These are phyloP conservation scores for Globisporangium heterothallicum DNA, from an alignment of 352 stramenopile genomes.

Conservation along the genomic window DNA sequence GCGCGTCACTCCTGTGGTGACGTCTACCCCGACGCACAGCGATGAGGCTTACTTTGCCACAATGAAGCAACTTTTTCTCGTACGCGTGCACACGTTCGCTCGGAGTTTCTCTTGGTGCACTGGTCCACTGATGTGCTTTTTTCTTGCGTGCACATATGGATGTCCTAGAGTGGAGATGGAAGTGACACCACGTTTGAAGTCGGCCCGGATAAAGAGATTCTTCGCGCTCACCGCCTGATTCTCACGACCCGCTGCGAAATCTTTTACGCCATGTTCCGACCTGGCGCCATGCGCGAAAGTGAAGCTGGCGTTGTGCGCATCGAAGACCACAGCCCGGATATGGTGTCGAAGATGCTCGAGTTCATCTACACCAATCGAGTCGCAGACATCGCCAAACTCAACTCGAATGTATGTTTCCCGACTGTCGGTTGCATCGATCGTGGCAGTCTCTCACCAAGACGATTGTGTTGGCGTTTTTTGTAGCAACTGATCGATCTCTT, in stretches of 20 bases:
- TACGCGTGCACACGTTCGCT: conserved; percentile 12
- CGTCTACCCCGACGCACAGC: conserved; percentile 42
- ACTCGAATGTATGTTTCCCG: conserved; percentile 60
- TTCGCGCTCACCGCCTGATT: conserved; percentile 66
- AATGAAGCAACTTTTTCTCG: conserved; percentile 71
- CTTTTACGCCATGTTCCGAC: conserved; percentile 87
- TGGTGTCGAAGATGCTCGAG: conserved; percentile 89
- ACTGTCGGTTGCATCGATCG: not conserved
- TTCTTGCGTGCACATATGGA: conserved; percentile 18
- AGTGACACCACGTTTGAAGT: conserved; percentile 76
- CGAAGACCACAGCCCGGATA: conserved; percentile 70
- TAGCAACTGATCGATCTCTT: conserved; percentile 85
- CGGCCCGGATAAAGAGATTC: conserved; percentile 48
- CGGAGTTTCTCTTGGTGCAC: not conserved
- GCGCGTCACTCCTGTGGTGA: conserved; percentile 28
- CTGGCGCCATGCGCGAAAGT: conserved; percentile 81
- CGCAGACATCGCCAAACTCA: conserved; percentile 68
- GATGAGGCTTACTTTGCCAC: conserved; percentile 73
- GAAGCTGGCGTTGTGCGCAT: conserved; percentile 78
- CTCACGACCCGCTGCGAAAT: conserved; percentile 86
- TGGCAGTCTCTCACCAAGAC: not conserved
- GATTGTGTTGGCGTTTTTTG: conserved; percentile 2
- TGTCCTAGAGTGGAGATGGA: conserved; percentile 46
- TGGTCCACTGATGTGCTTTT: not conserved
- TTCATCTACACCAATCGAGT: conserved; percentile 92